A percentile compares a stretch with the other conserved stretches of the same genome.
phyloP scores from a whole-genome alignment of 768 basidiomycete genomes.

The Termitomyces sp. region DNA sequence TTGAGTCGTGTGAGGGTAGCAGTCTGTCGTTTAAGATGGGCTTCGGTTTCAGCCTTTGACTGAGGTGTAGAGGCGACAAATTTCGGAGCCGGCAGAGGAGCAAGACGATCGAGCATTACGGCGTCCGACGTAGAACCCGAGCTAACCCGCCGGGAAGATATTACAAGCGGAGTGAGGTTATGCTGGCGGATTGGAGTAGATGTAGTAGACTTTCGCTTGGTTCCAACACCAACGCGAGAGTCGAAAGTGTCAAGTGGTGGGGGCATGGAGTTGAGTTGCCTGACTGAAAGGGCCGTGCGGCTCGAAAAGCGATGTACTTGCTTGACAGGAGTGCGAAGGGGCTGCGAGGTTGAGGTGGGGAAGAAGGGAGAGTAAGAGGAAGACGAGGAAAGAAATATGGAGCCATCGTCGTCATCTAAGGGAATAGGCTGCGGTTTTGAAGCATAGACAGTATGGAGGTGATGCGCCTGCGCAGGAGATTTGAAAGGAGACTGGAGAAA shows the following conservation, averaged over 20 bases:
- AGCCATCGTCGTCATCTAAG: constrained; percentile 52
- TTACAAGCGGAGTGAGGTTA: constrained; percentile 41
- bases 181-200: constrained; percentile 54
- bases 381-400: constrained; percentile 50
- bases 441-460: constrained; percentile 24
- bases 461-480: constrained; percentile 36
- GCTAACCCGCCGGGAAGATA: constrained; percentile 30
- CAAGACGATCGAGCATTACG: constrained; percentile 43
- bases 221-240: constrained; percentile 40
- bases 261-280: constrained; percentile 25
- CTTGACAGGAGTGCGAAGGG: constrained; percentile 60
- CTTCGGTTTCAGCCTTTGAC: constrained; percentile 50
- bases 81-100: constrained; percentile 47
- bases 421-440: constrained; percentile 38
- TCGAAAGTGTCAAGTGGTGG: constrained; percentile 16
- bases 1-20: constrained; percentile 60
- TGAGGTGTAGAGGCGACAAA: constrained; percentile 45
- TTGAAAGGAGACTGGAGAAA: constrained; percentile 51
- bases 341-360: constrained; percentile 37
- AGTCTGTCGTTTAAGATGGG: constrained; percentile 44
- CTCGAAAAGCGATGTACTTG: constrained; percentile 32
- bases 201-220: constrained; percentile 60
- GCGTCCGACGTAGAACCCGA: constrained; percentile 31
- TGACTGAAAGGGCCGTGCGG: constrained; percentile 37
- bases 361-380: constrained; percentile 37